Evolutionary conservation across 768 basidiomycete species (phyloP), one percentile per base, ranked within the genome.

Genomic region (Pulveroboletus sp.): DNA sequence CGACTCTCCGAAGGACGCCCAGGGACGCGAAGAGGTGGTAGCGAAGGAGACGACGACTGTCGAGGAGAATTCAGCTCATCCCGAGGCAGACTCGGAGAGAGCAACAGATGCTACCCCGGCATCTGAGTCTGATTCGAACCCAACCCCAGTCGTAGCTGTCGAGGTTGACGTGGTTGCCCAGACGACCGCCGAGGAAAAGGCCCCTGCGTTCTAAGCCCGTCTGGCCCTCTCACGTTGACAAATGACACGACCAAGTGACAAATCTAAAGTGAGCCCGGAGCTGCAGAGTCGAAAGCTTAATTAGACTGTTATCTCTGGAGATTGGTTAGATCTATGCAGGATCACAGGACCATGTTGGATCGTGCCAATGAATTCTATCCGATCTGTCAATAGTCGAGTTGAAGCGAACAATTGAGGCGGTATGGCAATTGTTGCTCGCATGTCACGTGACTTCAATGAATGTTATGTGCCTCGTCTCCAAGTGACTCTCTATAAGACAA

Each of bases 1-100:
- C 21, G 70, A 70, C 49, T 60, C 70, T 41, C 65, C 69, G 14
- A 69, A 59, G 37, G 57, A 62, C 19, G 60, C 69, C n/a, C 57
- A 65, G 48, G 56, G 48, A 48, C 51, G 25, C 16, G 66, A 71
- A 37, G 62, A 61, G 31, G 52, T 11, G 19, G 53, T 56, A 31
- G 58, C 49, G 11, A 39, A 43, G 44, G 45, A 51, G 21, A 32
- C 7, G 19, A 27, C 51, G 20, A 19, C 50, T 23, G 35, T 23
- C 35, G 43, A 47, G 27, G 39, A 50, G 14, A 31, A 2, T 16
- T 44, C 50, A 24, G 24, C 38, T 34, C 35, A 27, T 21, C 12
- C 51, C 5, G 39, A 45, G 24, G 16, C 38, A 11, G 2, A 29
- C 8, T 11, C 8, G 27, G 47, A 40, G 43, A 13, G 38, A 5